Conservation (phyloP, 2,329 filamentous ascomycete species). For the Xylariaceae sp. region DNA sequence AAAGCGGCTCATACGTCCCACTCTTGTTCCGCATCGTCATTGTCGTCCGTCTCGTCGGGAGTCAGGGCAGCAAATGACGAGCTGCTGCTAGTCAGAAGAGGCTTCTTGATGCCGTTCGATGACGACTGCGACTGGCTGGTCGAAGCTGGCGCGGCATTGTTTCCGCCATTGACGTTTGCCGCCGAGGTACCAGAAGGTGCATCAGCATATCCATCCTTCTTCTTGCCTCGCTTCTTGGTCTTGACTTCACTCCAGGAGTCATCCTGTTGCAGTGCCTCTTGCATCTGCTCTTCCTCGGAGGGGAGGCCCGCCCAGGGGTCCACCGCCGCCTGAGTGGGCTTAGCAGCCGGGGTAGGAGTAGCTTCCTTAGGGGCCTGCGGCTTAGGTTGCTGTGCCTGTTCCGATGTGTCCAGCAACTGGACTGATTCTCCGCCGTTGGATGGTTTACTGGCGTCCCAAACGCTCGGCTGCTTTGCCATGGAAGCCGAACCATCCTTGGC, state of each 20-base stretch:
- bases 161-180: conserved; percentile 12
- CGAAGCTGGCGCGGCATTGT: conserved; percentile 9
- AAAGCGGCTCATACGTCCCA: conserved; percentile 25
- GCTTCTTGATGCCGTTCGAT: conserved; percentile 22
- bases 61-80: conserved; percentile 27
- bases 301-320: conserved; percentile 43
- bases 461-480: conserved; percentile 34
- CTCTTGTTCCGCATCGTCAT: conserved; percentile 25
- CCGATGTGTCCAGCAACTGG: conserved; percentile 53
- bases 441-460: conserved; percentile 30
- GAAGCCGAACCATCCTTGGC: conserved; percentile 71
- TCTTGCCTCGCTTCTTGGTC: conserved; percentile 34
- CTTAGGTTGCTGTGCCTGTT: conserved; percentile 31
- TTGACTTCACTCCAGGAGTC: conserved; percentile 52
- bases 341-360: conserved; percentile 21
- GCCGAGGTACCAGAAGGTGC: conserved; percentile 12
- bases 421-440: conserved; percentile 31
- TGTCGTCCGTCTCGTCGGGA: conserved; percentile 23
- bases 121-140: conserved; percentile 13
- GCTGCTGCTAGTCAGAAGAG: conserved; percentile 22
- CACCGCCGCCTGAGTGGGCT: conserved; percentile 22
- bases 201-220: conserved; percentile 34
- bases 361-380: conserved; percentile 22
- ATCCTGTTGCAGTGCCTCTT: conserved; percentile 48
- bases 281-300: conserved; percentile 56